Evolutionary conservation across 805 yeast genomes (phyloP).

Genomic region (Torulaspora maleeae): DNA sequence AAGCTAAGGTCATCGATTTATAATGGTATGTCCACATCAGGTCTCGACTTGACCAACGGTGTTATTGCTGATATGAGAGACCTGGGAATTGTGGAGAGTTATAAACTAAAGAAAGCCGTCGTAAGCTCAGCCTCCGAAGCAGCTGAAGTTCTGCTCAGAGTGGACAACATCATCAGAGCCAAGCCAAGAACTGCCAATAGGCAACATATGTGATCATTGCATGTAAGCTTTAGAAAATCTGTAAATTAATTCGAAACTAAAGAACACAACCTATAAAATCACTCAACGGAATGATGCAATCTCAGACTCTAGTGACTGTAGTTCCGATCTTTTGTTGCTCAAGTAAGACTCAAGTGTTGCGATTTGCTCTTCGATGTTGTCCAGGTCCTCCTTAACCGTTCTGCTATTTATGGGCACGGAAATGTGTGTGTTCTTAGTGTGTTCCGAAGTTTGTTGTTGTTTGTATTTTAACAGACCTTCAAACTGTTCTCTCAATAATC

Average conservation of each 20-base stretch:
- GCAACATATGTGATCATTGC: conserved; percentile 38
- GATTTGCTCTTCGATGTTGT: conserved; percentile 73
- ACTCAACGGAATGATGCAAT: conserved; percentile 24
- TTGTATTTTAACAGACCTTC: conserved; percentile 81
- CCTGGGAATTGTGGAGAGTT: conserved; percentile 87
- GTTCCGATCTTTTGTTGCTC: conserved; percentile 55
- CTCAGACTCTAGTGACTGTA: conserved; percentile 45
- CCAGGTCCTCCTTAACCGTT: conserved; percentile 58
- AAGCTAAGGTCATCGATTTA: conserved; percentile 80
- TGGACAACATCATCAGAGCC: conserved; percentile 94
- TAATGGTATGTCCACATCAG: conserved; percentile 87
- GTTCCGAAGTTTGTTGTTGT: conserved; percentile 49
- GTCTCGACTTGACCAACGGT: conserved; percentile 83
- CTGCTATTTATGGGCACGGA: conserved; percentile 37
- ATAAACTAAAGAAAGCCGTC: conserved; percentile 86
- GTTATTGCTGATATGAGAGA: conserved; percentile 90
- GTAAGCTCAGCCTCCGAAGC: conserved; percentile 97
- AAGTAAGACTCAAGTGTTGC: conserved; percentile 65
- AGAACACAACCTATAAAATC: background rate
- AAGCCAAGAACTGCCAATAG: conserved; percentile 96
- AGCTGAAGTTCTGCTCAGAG: conserved; percentile 90
- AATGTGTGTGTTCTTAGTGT: conserved; percentile 31
- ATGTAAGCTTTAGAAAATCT: conserved; percentile 5
- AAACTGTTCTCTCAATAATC: conserved; percentile 53
- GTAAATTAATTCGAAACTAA: conserved; percentile 3